A percentile compares a stretch with the other conserved stretches of the same genome.
These are phyloP conservation scores for Trichoderma pleuroti DNA, from an alignment of 2,329 filamentous ascomycete genomes.

Conservation along the genomic window DNA sequence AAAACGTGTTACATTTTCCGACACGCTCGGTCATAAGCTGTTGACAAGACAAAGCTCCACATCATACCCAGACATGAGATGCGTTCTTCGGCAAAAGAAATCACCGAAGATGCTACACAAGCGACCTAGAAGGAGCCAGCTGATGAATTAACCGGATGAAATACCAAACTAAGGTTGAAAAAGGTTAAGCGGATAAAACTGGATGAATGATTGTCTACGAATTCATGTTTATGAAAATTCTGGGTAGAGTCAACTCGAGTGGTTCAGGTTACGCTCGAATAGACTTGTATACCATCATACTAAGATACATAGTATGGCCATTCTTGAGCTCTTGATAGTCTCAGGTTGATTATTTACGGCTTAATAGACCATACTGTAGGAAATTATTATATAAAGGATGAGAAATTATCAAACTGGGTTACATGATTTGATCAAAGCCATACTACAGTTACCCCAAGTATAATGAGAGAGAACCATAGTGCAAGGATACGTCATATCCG, in stretches of 20 bases:
- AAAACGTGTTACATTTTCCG: background rate
- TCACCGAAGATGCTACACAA: background rate
- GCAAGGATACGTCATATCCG: background rate
- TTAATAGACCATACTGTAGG: background rate
- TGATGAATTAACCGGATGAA: background rate
- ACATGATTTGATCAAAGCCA: background rate
- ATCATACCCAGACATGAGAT: background rate
- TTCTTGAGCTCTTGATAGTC: background rate
- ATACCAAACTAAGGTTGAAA: background rate
- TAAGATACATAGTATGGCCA: background rate
- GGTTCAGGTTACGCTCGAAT: background rate
- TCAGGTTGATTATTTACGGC: background rate
- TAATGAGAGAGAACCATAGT: too few relatives aligned
- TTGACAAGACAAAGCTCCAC: background rate
- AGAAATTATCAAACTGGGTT: background rate
- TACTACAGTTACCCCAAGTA: background rate
- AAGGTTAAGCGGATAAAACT: background rate
- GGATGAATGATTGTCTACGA: background rate
- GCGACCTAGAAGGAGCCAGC: background rate
- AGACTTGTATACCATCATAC: background rate
- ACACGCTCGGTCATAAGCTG: background rate
- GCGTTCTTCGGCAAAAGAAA: background rate
- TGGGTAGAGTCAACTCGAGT: background rate
- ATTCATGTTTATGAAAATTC: background rate
- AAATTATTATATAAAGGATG: background rate